These are phyloP conservation scores for Jackrogersella minutella DNA, from an alignment of 495 filamentous ascomycete species.

Conservation along the genomic window DNA sequence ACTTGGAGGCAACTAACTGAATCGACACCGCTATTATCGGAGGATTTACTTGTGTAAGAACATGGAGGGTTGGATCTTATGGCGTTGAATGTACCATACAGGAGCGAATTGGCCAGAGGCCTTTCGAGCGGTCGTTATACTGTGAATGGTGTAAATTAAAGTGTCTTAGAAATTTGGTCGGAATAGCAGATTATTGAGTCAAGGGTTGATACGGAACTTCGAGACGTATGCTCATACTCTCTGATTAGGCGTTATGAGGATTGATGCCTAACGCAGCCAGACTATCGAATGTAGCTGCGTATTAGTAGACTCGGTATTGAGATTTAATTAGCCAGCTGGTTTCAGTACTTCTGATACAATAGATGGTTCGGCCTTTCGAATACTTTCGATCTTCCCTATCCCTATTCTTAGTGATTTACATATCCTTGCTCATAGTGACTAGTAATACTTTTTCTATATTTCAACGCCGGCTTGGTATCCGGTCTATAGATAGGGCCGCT, in stretches of 20 bases:
- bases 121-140: background rate
- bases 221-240: background rate
- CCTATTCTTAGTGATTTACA: background rate
- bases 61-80: background rate
- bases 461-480: too few relatives aligned
- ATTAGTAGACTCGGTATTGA: too few relatives aligned
- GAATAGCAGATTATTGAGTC: background rate
- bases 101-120: background rate
- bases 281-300: too few relatives aligned
- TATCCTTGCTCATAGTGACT: too few relatives aligned
- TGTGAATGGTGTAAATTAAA: conserved; percentile 6
- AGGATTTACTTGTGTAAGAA: background rate
- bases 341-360: too few relatives aligned
- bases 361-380: too few relatives aligned
- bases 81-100: conserved; percentile 7
- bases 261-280: background rate
- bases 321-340: too few relatives aligned
- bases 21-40: background rate
- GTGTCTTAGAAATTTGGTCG: background rate
- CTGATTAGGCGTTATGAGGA: background rate
- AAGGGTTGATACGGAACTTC: background rate
- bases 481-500: too few relatives aligned
- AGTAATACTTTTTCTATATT: too few relatives aligned
- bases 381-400: too few relatives aligned
- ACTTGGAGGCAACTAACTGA: background rate